Conservation (phyloP, 768 basidiomycete genomes). For the Suillus tomentosus region DNA sequence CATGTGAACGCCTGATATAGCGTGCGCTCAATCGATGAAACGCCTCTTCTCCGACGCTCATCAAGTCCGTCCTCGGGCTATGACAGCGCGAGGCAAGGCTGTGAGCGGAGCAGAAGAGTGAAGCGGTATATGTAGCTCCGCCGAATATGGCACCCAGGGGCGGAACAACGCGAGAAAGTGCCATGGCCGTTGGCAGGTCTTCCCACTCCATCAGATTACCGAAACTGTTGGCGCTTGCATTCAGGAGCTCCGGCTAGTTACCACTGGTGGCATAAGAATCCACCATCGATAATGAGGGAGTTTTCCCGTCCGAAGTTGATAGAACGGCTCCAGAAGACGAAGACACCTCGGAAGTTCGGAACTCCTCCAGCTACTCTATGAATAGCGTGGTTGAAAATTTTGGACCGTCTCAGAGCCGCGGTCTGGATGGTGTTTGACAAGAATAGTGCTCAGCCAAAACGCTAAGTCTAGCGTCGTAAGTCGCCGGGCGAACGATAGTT, state of each 20-base stretch:
- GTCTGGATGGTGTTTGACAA: neutral
- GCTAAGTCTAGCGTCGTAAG: neutral
- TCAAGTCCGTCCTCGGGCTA: neutral
- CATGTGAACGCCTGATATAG: neutral
- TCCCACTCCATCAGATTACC: neutral
- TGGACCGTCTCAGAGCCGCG: neutral
- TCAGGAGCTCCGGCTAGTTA: neutral
- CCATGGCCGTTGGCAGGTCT: neutral
- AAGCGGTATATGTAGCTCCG: neutral
- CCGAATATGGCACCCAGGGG: neutral
- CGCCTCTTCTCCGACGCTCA: neutral
- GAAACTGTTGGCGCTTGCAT: neutral
- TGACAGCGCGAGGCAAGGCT: neutral
- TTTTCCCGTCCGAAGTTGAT: slow-evolving; percentile 1
- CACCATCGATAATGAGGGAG: neutral
- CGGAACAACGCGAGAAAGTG: neutral
- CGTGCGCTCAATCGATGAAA: neutral
- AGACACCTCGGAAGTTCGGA: slow-evolving; percentile 2
- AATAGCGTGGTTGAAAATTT: neutral
- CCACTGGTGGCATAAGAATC: neutral
- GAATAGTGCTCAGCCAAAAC: neutral
- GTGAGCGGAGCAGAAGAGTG: neutral
- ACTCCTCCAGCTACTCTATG: neutral
- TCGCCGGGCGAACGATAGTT: neutral
- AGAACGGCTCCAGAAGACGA: neutral